These are phyloP conservation scores for Closterium sp. DNA, from an alignment of 139 green algal species.

Conservation along the genomic window DNA sequence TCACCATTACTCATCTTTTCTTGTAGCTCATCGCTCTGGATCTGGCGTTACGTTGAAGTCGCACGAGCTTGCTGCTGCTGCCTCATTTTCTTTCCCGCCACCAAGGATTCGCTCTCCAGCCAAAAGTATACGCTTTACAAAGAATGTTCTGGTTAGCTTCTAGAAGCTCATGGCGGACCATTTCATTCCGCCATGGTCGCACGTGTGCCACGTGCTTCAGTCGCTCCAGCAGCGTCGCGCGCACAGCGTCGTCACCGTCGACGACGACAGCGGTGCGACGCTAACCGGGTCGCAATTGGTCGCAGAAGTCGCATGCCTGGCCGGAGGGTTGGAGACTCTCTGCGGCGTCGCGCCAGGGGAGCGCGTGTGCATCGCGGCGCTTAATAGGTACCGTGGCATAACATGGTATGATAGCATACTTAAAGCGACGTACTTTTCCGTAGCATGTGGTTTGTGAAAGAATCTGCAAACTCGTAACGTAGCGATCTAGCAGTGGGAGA, in stretches of 20 bases:
- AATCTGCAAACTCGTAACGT: too few species aligned
- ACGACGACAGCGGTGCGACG: background rate
- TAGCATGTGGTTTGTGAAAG: too few species aligned
- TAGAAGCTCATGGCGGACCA: background rate
- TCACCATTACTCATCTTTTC: too few species aligned
- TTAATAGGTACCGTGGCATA: background rate
- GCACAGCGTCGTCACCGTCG: background rate
- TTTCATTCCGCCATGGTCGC: background rate
- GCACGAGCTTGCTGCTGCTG: too few species aligned
- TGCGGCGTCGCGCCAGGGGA: background rate
- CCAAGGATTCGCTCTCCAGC: too few species aligned
- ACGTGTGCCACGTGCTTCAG: background rate
- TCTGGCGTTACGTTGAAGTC: too few species aligned
- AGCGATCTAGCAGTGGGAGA: too few species aligned
- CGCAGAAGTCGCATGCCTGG: background rate
- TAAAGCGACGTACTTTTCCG: background rate
- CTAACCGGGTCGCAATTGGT: background rate
- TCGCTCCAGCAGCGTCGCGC: background rate
- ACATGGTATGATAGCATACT: background rate
- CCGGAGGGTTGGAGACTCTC: background rate
- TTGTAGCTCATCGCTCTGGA: too few species aligned
- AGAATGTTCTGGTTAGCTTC: too few species aligned
- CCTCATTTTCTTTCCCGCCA: too few species aligned
- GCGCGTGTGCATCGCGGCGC: background rate
- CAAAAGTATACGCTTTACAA: too few species aligned